phyloP scores from a whole-genome alignment of 73 alveolate genomes.

The Paramecium sexaurelia region DNA sequence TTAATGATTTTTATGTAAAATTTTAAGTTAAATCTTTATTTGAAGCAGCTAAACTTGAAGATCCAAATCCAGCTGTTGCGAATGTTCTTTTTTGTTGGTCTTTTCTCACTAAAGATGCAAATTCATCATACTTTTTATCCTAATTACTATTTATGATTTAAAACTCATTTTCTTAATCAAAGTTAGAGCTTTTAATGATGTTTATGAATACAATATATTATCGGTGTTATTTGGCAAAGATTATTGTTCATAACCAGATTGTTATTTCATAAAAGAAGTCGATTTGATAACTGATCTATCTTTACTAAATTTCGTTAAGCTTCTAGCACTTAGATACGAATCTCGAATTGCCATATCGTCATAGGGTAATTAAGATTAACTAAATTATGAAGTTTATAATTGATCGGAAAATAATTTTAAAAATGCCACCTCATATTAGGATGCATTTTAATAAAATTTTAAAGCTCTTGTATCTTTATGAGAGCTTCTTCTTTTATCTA shows the following conservation, averaged over 20 bases:
- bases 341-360: neutral
- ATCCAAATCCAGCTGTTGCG: constrained; percentile 61
- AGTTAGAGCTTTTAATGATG: neutral
- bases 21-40: neutral
- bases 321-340: neutral
- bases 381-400: neutral
- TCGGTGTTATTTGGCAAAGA: neutral
- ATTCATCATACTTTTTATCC: neutral
- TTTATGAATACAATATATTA: neutral
- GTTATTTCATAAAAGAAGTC: constrained; percentile 43
- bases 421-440: neutral
- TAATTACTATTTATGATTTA: neutral
- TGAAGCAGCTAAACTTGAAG: neutral
- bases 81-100: constrained; percentile 8
- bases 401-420: neutral
- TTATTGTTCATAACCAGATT: neutral
- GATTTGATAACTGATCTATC: constrained; percentile 29
- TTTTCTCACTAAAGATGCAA: neutral
- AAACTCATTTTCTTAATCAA: constrained; percentile 24
- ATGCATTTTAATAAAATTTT: neutral
- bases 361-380: constrained; percentile 34
- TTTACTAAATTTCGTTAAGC: neutral
- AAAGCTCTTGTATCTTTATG: neutral
- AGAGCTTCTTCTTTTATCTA: neutral
- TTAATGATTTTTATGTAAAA: neutral